A percentile compares a stretch with the other conserved stretches of the same genome.
Conservation (phyloP, 495 filamentous ascomycete species). For the Penicillium soppii region DNA sequence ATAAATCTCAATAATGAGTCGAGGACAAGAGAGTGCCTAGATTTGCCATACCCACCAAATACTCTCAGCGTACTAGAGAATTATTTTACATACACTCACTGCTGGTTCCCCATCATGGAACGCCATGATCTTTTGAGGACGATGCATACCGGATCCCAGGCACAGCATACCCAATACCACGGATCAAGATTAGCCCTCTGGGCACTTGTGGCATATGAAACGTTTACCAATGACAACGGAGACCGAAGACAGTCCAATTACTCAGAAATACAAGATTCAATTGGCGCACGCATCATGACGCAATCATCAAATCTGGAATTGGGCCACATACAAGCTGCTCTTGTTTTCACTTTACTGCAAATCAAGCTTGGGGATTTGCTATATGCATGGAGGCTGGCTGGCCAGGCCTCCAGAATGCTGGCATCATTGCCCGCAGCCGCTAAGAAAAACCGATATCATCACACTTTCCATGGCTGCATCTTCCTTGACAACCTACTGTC, state of each 20-base stretch:
- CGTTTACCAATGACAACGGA: background rate
- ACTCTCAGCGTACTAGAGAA: constrained; percentile 50
- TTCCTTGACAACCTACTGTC: constrained; percentile 24
- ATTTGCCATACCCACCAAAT: constrained; percentile 13
- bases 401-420: constrained; percentile 49
- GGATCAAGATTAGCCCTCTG: constrained; percentile 23
- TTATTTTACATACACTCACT: constrained; percentile 64
- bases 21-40: no score
- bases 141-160: constrained; percentile 12
- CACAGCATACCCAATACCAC: constrained; percentile 9
- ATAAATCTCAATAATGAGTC: no score
- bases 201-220: constrained; percentile 21
- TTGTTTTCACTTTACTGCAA: constrained; percentile 53
- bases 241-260: background rate
- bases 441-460: constrained; percentile 12
- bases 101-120: constrained; percentile 65
- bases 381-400: constrained; percentile 51
- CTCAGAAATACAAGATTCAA: constrained; percentile 8
- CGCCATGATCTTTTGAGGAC: constrained; percentile 52
- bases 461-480: constrained; percentile 22
- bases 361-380: constrained; percentile 40
- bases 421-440: constrained; percentile 16
- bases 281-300: constrained; percentile 3
- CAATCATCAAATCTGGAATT: constrained; percentile 38
- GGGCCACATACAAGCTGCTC: constrained; percentile 53